A percentile compares a stretch with the other conserved stretches of the same genome.
Evolutionary conservation across 352 stramenopile genomes (phyloP).

Genomic region (Globisporangium splendens): DNA sequence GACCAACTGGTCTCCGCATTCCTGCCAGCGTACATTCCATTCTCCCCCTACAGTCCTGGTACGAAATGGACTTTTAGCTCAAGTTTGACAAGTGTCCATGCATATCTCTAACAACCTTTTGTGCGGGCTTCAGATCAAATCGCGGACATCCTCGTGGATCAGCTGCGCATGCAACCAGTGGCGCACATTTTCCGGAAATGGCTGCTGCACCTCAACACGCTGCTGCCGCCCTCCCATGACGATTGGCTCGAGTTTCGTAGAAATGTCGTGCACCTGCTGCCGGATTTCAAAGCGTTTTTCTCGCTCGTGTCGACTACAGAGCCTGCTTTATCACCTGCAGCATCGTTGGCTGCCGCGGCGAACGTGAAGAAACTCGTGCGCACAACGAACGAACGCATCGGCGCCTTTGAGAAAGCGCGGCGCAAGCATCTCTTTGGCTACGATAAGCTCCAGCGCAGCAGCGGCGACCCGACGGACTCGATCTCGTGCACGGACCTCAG

Average conservation of each 20-base stretch:
- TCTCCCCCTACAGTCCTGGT: slow-evolving; percentile 59
- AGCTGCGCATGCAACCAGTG: slow-evolving; percentile 36
- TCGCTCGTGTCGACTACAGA: slow-evolving; percentile 2
- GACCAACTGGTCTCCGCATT: slow-evolving; percentile 52
- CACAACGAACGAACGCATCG: slow-evolving; percentile 30
- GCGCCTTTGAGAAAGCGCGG: slow-evolving; percentile 42
- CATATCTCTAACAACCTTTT: no score
- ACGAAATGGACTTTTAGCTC: no score
- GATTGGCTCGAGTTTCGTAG: slow-evolving; percentile 69
- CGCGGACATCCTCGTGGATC: slow-evolving; percentile 54
- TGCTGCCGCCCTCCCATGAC: slow-evolving; percentile 43
- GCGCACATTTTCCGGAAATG: slow-evolving; percentile 49
- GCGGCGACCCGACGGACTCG: slow-evolving; percentile 28
- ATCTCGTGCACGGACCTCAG: slow-evolving; percentile 63
- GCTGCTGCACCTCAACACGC: slow-evolving; percentile 41
- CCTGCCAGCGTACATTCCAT: slow-evolving; percentile 49
- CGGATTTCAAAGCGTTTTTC: slow-evolving; percentile 35
- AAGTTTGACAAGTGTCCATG: no score
- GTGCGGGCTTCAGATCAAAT: slow-evolving; percentile 31
- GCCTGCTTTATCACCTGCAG: background rate
- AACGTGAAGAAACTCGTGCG: slow-evolving; percentile 23
- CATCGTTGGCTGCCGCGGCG: slow-evolving; percentile 17
- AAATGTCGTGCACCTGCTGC: slow-evolving; percentile 48
- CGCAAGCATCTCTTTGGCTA: slow-evolving; percentile 64
- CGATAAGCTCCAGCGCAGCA: slow-evolving; percentile 35